Evolutionary conservation across 83 land plant species (phyloP).

Genomic region (Larix sibirica): DNA sequence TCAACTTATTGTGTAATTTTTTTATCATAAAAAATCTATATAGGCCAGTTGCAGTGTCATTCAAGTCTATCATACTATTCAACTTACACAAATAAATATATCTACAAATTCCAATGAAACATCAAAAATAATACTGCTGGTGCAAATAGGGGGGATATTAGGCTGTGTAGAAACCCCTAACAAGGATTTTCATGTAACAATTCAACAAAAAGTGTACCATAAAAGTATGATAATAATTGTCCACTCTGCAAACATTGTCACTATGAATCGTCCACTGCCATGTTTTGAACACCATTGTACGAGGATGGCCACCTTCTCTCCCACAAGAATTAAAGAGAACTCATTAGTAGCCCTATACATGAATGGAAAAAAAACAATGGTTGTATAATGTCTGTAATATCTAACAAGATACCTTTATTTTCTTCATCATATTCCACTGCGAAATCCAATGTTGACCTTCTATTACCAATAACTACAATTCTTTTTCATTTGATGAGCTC

Average conservation of each 20-base stretch:
- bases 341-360: background rate
- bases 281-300: conserved; percentile 48
- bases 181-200: conserved; percentile 50
- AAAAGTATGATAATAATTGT: conserved; percentile 24
- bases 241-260: conserved; percentile 31
- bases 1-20: no score
- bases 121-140: conserved; percentile 31
- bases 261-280: conserved; percentile 45
- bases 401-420: conserved; percentile 34
- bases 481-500: conserved; percentile 41
- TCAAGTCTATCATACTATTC: no score
- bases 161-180: conserved; percentile 34
- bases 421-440: conserved; percentile 53
- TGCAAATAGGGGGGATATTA: conserved; percentile 36
- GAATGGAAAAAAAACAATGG: background rate
- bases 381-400: background rate
- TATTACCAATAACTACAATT: conserved; percentile 43
- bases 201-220: conserved; percentile 42
- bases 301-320: conserved; percentile 32
- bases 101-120: background rate
- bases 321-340: background rate
- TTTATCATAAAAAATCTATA: no score
- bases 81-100: no score
- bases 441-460: conserved; percentile 55
- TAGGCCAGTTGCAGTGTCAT: no score